phyloP scores from a whole-genome alignment of 2,329 filamentous ascomycete genomes.

The Knoxdaviesia capensis region DNA sequence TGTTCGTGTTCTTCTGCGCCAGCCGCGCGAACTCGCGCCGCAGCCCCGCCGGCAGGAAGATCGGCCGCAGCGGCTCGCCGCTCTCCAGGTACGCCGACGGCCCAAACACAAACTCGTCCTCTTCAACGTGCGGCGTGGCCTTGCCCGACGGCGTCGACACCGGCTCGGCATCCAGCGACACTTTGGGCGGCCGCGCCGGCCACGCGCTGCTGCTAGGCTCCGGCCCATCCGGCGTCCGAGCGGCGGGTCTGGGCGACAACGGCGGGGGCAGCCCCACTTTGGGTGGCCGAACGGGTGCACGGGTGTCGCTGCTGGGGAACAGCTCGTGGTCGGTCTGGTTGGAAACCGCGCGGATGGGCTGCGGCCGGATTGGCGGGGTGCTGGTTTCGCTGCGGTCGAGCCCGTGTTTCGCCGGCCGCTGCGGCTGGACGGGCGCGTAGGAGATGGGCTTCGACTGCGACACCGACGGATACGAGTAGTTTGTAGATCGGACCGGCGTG shows the following conservation, averaged over 20 bases:
- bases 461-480: slow-evolving; percentile 31
- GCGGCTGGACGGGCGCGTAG: slow-evolving; percentile 11
- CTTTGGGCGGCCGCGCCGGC: slow-evolving; percentile 3
- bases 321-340: too few relatives aligned
- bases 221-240: too few relatives aligned
- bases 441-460: slow-evolving; percentile 25
- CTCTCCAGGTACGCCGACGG: slow-evolving; percentile 81
- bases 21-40: slow-evolving; percentile 55
- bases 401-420: slow-evolving; percentile 13
- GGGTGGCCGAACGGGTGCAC: too few relatives aligned
- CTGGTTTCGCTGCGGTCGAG: not conserved
- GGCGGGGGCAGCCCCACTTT: too few relatives aligned
- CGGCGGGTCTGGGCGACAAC: too few relatives aligned
- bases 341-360: too few relatives aligned
- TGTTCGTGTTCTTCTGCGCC: slow-evolving; percentile 55
- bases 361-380: too few relatives aligned
- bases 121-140: slow-evolving; percentile 10
- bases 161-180: slow-evolving; percentile 1
- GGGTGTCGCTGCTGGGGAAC: too few relatives aligned
- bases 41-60: slow-evolving; percentile 66
- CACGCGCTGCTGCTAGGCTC: not conserved
- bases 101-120: slow-evolving; percentile 54
- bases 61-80: slow-evolving; percentile 63
- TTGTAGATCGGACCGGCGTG: slow-evolving; percentile 4
- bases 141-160: too few relatives aligned